Evolutionary conservation across 768 basidiomycete species (phyloP), one percentile per base, ranked within the genome.

Genomic region (Auriscalpium orientale): DNA sequence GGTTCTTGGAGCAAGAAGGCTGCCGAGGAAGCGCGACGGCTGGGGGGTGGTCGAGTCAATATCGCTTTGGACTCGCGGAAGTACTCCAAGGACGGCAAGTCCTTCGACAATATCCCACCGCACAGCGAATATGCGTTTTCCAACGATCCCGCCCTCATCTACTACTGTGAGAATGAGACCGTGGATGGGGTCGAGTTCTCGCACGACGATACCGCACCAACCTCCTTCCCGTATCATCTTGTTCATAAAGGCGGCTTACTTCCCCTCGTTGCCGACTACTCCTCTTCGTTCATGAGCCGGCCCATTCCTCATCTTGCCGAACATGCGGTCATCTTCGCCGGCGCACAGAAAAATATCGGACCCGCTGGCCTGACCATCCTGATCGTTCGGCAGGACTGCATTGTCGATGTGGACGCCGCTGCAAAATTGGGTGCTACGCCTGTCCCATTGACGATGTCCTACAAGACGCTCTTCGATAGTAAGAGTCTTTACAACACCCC

Each of bases 141-240:
- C 8, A 59, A 71, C n/a, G 79, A 85, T 66, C 86, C 95, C 13
- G 95, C 89, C 28, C 79, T 95, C 62, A 85, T 98, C 57, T 98
- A 95, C 74, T 98, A 97, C 74, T 99, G 97, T 79, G 97, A 97
- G 70, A 99, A 99, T 77, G 97, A 99, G 76, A 99, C 97, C 13
- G 89, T 98, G 56, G 87, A 95, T 63, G 97, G 97, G 45, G 87
- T 94, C 48, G 87, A 98, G 74, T 98, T 90, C 73, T 74, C 85
- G 2, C 67, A 76, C 51, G 80, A 83, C 56, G 70, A 72, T n/a
- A 65, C 67, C 18, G 77, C 75, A 22, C 73, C 82, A 6, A 75
- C 78, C 22, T 78, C 85, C 20, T 94, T 89, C 76, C 40, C 43
- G 35, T 53, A 21, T 47, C 79, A 87, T 58, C 76, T 80, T 54